Base-by-base conservation (phyloP, 2,329 filamentous ascomycete genomes). In the Gnomoniopsis sp. region DNA sequence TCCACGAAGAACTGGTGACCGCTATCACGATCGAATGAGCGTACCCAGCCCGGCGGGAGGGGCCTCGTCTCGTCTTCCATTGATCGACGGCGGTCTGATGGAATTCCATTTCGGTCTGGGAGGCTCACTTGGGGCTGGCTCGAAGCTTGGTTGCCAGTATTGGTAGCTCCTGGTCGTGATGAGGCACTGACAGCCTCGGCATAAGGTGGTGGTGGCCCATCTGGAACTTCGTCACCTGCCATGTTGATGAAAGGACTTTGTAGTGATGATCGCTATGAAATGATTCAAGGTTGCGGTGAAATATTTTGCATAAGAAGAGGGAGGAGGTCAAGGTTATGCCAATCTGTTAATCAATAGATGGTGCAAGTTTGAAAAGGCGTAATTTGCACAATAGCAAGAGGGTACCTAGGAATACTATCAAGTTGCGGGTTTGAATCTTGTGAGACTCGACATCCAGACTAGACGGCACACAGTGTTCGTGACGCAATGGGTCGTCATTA, bases 1-100 rank as follows among this genome's bases (percentile, higher is more conserved):
- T 87, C 80, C 65, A 87, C 83, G 70, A 84, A 87, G 77, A 85
- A 87, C 65, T 86, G 83, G 65, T 87, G 84, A 19, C 78, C 67
- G 14, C 74, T 75, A 53, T 79, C 65, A 1, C 76, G 67, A 66
- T 87, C 84, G 68, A 79, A 86, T 59, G 78, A 75, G 3, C 84
- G 74, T 1, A 85, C 71, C 84, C 84, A 87, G 46, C 83, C 82
- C 15, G 69, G 59, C 0, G 84, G 83, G 0, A 86, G 73, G 1
- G 77, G 73, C 4, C 84, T 76, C 10, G 74, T 69, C 65, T 85
- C 82, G 64, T 87, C 84, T 72, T 87, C 84, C 83, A 87, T 87
- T 23, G 76, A 80, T n/a, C 83, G 77, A 14, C 83, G 77, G 36
- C 72, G 71, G 12, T 74, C 72, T 1, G 77, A 72, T 0, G 83